Evolutionary conservation across 306 rosid species (phyloP).

Genomic region (Sindora glabra): DNA sequence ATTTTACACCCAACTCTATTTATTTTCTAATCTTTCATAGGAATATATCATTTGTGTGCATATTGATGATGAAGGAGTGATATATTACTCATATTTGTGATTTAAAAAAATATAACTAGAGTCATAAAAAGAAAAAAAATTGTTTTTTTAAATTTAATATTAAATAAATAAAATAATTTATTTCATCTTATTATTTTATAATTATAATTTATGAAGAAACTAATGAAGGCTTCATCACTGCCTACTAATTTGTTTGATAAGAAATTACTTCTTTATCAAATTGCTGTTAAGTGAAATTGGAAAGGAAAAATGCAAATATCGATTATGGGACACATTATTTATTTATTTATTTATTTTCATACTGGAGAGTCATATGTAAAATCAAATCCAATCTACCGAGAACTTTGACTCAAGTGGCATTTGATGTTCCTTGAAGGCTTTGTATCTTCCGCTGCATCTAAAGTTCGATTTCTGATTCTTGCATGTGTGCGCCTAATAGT

Average conservation of each 20-base stretch:
- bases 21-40: too few species aligned
- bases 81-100: too few species aligned
- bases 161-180: neutral
- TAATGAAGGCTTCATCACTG: neutral
- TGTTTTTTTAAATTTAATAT: neutral
- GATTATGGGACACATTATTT: neutral
- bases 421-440: neutral
- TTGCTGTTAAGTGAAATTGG: neutral
- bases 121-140: too few species aligned
- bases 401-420: neutral
- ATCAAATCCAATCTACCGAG: neutral
- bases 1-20: too few species aligned
- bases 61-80: too few species aligned
- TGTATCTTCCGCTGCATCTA: neutral
- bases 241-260: neutral
- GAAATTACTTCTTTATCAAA: neutral
- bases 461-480: too few species aligned
- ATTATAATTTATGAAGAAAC: neutral
- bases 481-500: too few species aligned
- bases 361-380: neutral
- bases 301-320: neutral
- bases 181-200: too few species aligned
- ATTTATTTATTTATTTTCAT: neutral
- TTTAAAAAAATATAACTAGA: too few species aligned
- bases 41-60: too few species aligned